Evolutionary conservation across 2,329 filamentous ascomycete species (phyloP).

Genomic region (Colletotrichum plurivorum): DNA sequence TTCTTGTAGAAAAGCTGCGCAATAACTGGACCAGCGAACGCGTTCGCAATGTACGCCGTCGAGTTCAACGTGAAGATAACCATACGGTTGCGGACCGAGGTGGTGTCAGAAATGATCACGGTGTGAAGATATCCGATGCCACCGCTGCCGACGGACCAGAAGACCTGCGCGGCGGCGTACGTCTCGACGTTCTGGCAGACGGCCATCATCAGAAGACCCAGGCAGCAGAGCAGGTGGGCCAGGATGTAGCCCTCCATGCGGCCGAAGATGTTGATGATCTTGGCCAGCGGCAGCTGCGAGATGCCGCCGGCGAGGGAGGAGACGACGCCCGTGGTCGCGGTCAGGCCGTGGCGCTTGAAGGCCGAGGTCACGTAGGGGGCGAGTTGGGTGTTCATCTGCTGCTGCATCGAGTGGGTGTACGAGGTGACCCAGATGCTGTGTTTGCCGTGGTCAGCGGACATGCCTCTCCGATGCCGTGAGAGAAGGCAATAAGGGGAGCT

Average conservation of each 20-base stretch:
- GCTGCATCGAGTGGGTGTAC: slow-evolving; percentile 58
- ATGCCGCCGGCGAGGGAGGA: slow-evolving; percentile 50
- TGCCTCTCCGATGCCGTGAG: too few species aligned
- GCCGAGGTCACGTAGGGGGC: slow-evolving; percentile 51
- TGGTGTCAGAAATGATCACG: slow-evolving; percentile 51
- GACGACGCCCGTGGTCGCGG: slow-evolving; percentile 61
- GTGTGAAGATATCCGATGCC: slow-evolving; percentile 48
- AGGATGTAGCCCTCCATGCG: slow-evolving; percentile 53
- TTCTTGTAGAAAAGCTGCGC: slow-evolving; percentile 45
- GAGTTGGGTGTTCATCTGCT: slow-evolving; percentile 51
- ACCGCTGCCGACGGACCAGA: slow-evolving; percentile 67
- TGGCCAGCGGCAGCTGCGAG: slow-evolving; percentile 52
- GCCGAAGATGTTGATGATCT: slow-evolving; percentile 56
- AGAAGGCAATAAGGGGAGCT: slow-evolving; percentile 27
- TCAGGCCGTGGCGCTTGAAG: slow-evolving; percentile 62
- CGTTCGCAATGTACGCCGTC: slow-evolving; percentile 54
- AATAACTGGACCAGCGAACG: slow-evolving; percentile 48
- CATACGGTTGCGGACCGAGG: slow-evolving; percentile 48
- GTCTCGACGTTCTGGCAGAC: slow-evolving; percentile 64
- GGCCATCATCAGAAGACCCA: slow-evolving; percentile 69
- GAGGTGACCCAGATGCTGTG: slow-evolving; percentile 59
- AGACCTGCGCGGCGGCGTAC: slow-evolving; percentile 62
- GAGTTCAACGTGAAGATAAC: slow-evolving; percentile 50
- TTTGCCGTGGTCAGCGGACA: slow-evolving; percentile 42
- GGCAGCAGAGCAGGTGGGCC: slow-evolving; percentile 50